Evolutionary conservation across 1,139 yeast genomes (phyloP), one percentile per base, ranked within the genome.

Genomic region (Yamadazyma membranifaciens): DNA sequence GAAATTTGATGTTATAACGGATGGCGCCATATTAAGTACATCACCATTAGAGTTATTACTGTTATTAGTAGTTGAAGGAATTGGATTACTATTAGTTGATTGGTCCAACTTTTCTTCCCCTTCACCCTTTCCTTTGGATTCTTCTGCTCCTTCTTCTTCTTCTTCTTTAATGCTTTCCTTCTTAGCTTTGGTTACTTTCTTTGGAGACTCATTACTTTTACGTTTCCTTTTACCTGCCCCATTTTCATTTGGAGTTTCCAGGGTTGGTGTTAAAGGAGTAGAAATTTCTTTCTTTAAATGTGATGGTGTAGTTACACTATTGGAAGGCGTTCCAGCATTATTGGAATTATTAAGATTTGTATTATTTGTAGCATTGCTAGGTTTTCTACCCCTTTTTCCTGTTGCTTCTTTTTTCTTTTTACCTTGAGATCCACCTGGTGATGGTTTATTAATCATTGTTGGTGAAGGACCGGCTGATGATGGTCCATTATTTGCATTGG

Each of bases 221-320:
- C 39, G 44, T 34, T 47, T 46, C 17, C 39, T 31, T 25, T 26
- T 36, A 28, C 17, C 27, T 6, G 24, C 24, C 2, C 39, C 43
- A 26, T 42, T 43, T 22, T 62, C 65, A 37, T 49, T 51, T 33
- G 62, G 58, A 20, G 65, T 57, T 46, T 68, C 77, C 6, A 73
- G 65, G 1, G 73, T 64, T 10, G 76, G 76, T 0, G 77, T 71
- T 29, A 69, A 61, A 2, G 77, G 76, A 1, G 70, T 62, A 7
- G 65, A 55, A 46, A 66, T 64, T 38, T 70, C 76, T 45, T 68
- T 67, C 47, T 60, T 61, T 6, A 57, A 48, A 22, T 54, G 55
- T 31, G 60, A 57, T 7, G 69, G 67, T 6, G 69, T 48, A 15
- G 54, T 38, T 24, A 54, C 51, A 40, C 40, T 47, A 30, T 38